These are phyloP conservation scores for Pyrrhoderma noxium DNA, from an alignment of 1,284 basidiomycete genomes.

Conservation along the genomic window DNA sequence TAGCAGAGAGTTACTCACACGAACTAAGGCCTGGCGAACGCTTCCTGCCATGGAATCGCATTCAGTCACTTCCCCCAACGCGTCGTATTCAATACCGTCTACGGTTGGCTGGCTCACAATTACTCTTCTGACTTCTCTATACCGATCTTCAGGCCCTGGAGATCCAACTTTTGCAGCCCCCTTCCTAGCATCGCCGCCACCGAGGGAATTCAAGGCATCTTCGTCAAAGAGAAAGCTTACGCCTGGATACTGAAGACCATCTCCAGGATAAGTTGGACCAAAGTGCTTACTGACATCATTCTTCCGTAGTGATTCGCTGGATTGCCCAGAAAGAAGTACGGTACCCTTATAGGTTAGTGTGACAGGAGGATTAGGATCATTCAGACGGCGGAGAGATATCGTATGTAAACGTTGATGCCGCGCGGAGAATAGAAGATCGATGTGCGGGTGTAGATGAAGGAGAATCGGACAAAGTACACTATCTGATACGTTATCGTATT, in stretches of 20 bases:
- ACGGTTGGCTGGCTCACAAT: constrained; percentile 56
- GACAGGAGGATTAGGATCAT: constrained; percentile 55
- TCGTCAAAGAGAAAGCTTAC: constrained; percentile 76
- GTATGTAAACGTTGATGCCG: constrained; percentile 70
- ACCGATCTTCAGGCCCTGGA: constrained; percentile 46
- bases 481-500: constrained; percentile 72
- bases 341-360: constrained; percentile 64
- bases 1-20: constrained; percentile 42
- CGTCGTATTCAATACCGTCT: constrained; percentile 51
- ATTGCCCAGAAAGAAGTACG: constrained; percentile 45
- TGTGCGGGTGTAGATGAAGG: constrained; percentile 68
- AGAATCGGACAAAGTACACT: constrained; percentile 63
- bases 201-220: constrained; percentile 46
- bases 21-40: constrained; percentile 55
- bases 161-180: constrained; percentile 21
- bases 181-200: constrained; percentile 29
- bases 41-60: constrained; percentile 65
- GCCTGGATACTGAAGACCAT: constrained; percentile 74
- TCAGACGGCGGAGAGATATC: constrained; percentile 60
- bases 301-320: constrained; percentile 38
- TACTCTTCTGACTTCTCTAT: constrained; percentile 70
- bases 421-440: constrained; percentile 75
- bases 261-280: constrained; percentile 79
- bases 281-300: constrained; percentile 67
- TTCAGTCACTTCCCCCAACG: constrained; percentile 58